Evolutionary conservation across 805 yeast genomes (phyloP).

Genomic region (Cephaloascus fragrans): DNA sequence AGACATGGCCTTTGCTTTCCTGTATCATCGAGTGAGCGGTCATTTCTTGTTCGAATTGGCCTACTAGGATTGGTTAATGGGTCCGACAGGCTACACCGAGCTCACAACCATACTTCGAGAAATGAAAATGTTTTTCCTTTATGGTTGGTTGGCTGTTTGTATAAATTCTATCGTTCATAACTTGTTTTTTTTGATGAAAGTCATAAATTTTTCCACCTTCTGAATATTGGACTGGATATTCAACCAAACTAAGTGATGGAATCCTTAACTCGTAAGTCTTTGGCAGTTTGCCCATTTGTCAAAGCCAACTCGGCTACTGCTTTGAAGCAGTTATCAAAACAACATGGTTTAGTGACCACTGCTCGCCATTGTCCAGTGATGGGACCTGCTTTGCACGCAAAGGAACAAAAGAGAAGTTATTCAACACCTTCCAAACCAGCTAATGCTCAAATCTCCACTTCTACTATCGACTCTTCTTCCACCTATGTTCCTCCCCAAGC

Average conservation of each 20-base stretch:
- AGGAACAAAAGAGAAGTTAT: conserved; percentile 27
- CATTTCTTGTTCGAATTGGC: too few relatives aligned
- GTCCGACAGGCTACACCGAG: too few relatives aligned
- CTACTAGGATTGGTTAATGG: too few relatives aligned
- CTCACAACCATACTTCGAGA: too few relatives aligned
- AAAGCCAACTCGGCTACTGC: conserved; percentile 49
- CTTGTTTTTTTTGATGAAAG: too few relatives aligned
- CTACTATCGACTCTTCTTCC: conserved; percentile 21
- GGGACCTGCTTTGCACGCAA: conserved; percentile 61
- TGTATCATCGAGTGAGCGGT: too few relatives aligned
- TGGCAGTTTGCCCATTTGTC: conserved; percentile 79
- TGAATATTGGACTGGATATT: too few relatives aligned
- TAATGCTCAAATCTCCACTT: conserved; percentile 33
- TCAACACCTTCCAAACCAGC: conserved; percentile 36
- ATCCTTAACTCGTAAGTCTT: conserved; percentile 63
- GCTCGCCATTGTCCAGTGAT: conserved; percentile 86
- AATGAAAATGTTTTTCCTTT: too few relatives aligned
- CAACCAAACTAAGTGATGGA: conserved; percentile 70
- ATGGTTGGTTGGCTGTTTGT: too few relatives aligned
- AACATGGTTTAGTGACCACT: conserved; percentile 35
- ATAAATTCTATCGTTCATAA: too few relatives aligned
- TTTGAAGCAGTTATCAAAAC: conserved; percentile 44
- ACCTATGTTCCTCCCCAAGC: conserved; percentile 9
- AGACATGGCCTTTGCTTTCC: too few relatives aligned
- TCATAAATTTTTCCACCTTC: too few relatives aligned